Evolutionary conservation across 371 early-diverging fungal species (phyloP), one percentile per base, ranked within the genome.

Genomic region (Nematocida parisii): DNA sequence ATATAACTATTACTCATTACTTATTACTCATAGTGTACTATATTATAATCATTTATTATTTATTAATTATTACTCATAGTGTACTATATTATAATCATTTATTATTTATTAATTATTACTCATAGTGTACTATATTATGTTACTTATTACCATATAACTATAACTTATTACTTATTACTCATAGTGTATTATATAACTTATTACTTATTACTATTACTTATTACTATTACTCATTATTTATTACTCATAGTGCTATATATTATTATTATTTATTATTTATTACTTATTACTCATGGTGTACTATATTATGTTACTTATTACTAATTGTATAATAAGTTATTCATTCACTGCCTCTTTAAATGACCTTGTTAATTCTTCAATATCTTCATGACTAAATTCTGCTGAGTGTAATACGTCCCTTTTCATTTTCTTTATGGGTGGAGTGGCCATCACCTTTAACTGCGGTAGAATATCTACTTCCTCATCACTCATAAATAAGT

Each of bases 401-500:
- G 47, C 44, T 18, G 70, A 68, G 9, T 55, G 33, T 42, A 67
- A 2, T 9, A n/a, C 22, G 2, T 13, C 24, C 6, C 13, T 9
- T 22, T 15, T 40, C 15, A n/a, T 33, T n/a, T 3, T 64, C 42
- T 67, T 77, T 33, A 77, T 77, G 15, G 80, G 80, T 9, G 80
- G 80, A 0, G 80, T 77, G 13, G 70, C 46, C 6, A 77, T 67
- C 7, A 77, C 46, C 42, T 55, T 77, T 11, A 77, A 58, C 2
- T 62, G 80, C 3, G 80, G 80, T 13, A 77, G 70, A 5, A 77
- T 70, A 27, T 47, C 46, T 3, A 7, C 33, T 52, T 77, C 75
- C 3, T 77, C 80, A 6, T 70, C 80, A 42, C 80, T 77, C 20
- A 5, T 27, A 60, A 77, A 77, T 18, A 77, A 45, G 2, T 67